Conservation (phyloP, 1,284 basidiomycete genomes). For the Cryptococcus sp. region DNA sequence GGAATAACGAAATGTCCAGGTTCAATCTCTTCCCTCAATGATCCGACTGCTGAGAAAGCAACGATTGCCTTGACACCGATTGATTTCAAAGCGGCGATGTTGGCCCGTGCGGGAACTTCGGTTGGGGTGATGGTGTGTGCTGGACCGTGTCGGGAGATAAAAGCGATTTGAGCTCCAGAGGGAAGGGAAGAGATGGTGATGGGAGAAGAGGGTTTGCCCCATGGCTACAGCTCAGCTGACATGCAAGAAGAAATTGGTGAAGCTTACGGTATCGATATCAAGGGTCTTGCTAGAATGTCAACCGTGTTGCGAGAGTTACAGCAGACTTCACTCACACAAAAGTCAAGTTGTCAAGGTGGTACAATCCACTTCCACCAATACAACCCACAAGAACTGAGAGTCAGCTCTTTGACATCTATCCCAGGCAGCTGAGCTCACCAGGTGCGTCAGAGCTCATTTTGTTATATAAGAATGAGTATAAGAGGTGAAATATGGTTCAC, state of each 20-base stretch:
- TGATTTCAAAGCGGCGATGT: constrained; percentile 91
- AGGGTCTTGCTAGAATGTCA: constrained; percentile 56
- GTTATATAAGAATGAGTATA: no score
- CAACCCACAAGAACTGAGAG: constrained; percentile 69
- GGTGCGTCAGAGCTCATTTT: no score
- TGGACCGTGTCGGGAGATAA: constrained; percentile 83
- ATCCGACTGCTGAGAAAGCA: constrained; percentile 94
- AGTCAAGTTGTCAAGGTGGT: constrained; percentile 83
- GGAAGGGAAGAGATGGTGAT: constrained; percentile 82
- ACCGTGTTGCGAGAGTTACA: constrained; percentile 1
- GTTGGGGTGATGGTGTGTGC: constrained; percentile 71
- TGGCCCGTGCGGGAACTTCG: constrained; percentile 76
- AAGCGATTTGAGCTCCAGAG: constrained; percentile 74
- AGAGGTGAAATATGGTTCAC: no score
- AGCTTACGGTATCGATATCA: constrained; percentile 47
- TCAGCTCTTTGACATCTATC: no score
- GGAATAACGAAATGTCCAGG: constrained; percentile 88
- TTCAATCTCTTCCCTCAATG: constrained; percentile 89
- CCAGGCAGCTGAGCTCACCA: no score
- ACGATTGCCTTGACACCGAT: constrained; percentile 84
- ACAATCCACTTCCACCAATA: constrained; percentile 79
- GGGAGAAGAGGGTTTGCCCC: constrained; percentile 88
- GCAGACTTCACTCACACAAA: constrained; percentile 57
- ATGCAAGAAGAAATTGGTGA: neutral
- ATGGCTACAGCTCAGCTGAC: constrained; percentile 59